Evolutionary conservation across 73 alveolate species (phyloP).

Genomic region (Durusdinium trenchii): DNA sequence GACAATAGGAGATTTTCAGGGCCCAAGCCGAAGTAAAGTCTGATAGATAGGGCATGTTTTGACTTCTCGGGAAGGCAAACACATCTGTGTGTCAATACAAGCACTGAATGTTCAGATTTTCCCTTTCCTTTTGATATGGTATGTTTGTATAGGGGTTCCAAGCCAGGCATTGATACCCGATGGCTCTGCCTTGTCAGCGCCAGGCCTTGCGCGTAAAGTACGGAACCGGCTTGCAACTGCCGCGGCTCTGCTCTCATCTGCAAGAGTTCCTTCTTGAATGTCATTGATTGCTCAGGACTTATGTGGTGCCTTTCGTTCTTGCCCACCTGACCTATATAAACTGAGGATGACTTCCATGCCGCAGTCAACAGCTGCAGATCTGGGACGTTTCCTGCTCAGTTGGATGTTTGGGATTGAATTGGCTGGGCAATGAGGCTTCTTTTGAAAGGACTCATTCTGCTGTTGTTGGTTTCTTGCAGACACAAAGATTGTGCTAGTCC

Average conservation of each 20-base stretch:
- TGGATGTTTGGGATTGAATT: no score
- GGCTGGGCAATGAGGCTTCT: no score
- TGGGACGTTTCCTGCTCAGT: slow-evolving; percentile 27
- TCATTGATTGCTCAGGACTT: no score
- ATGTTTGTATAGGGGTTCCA: not conserved
- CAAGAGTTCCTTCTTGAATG: not conserved
- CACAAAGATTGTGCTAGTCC: no score
- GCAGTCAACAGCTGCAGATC: not conserved
- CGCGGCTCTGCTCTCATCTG: not conserved
- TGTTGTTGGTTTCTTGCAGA: no score
- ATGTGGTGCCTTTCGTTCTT: no score
- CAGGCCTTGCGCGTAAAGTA: slow-evolving; percentile 68
- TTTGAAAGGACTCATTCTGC: no score
- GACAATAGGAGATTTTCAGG: not conserved
- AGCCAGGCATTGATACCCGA: no score
- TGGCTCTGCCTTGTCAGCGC: not conserved
- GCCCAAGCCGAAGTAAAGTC: no score
- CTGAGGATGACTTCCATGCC: not conserved
- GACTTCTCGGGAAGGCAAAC: no score
- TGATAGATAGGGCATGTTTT: no score
- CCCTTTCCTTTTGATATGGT: not conserved
- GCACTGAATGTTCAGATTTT: not conserved
- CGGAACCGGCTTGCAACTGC: slow-evolving; percentile 71
- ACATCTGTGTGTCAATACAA: not conserved
- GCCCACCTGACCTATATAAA: not conserved